Conservation (phyloP, 768 basidiomycete species). For the Hydnomerulius pinastri region DNA sequence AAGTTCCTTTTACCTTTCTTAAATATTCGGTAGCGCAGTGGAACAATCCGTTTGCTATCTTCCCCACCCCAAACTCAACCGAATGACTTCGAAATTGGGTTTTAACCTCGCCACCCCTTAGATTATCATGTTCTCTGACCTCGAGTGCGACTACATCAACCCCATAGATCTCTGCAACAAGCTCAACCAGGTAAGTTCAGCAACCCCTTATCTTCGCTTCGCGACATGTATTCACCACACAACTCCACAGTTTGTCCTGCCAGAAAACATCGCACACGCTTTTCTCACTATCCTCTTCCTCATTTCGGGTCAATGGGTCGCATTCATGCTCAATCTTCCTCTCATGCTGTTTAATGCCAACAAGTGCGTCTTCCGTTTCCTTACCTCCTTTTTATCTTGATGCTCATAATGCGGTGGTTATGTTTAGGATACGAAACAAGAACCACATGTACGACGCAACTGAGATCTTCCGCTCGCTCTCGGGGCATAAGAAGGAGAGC, state of each 20-base stretch:
- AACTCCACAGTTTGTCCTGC: conserved; percentile 85
- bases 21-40: too few relatives aligned
- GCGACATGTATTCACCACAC: conserved; percentile 1
- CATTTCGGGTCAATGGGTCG: conserved; percentile 93
- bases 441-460: conserved; percentile 99
- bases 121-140: conserved; percentile 99
- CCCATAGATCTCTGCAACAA: conserved; percentile 99
- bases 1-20: conserved; percentile 39
- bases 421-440: conserved; percentile 88
- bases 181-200: conserved; percentile 81
- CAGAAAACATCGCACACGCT: conserved; percentile 94
- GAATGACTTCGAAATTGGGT: neutral
- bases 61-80: too few relatives aligned
- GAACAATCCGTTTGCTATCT: too few relatives aligned
- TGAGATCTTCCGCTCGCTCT: conserved; percentile 95
- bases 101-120: conserved; percentile 34
- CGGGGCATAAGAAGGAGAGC: conserved; percentile 93
- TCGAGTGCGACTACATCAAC: conserved; percentile 99
- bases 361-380: conserved; percentile 62
- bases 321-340: conserved; percentile 88
- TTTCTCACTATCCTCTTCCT: conserved; percentile 90
- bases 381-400: neutral
- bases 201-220: neutral
- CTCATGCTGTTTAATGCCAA: conserved; percentile 89
- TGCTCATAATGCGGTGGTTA: too few relatives aligned